Conservation (phyloP, 129 eudicot species). For the Lactuca saligna region DNA sequence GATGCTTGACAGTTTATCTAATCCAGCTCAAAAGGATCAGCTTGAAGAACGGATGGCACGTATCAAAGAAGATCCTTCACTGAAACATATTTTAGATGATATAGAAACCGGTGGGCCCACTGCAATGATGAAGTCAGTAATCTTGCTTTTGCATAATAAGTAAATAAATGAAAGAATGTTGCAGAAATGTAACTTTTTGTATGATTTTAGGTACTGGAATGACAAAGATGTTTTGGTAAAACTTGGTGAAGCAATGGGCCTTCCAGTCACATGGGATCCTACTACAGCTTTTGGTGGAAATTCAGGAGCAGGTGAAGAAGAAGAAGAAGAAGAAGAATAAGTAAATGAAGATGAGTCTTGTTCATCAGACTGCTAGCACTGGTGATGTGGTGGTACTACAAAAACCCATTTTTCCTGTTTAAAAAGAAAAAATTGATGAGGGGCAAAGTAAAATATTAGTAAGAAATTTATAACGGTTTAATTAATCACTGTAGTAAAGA, state of each 20-base stretch:
- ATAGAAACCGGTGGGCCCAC: slow-evolving; percentile 94
- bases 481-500: no score
- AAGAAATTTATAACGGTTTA: no score
- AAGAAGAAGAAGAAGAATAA: slow-evolving; percentile 70
- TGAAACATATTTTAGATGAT: slow-evolving; percentile 89
- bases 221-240: slow-evolving; percentile 73
- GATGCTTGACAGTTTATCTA: slow-evolving; percentile 78
- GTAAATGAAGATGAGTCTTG: slow-evolving; percentile 80
- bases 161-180: neutral
- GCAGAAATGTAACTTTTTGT: neutral
- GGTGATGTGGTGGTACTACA: slow-evolving; percentile 79
- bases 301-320: slow-evolving; percentile 55
- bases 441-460: no score
- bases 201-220: slow-evolving; percentile 63
- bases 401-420: no score
- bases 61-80: slow-evolving; percentile 84
- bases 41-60: slow-evolving; percentile 91
- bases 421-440: neutral
- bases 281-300: slow-evolving; percentile 60
- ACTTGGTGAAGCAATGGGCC: slow-evolving; percentile 97
- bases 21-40: slow-evolving; percentile 73
- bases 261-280: slow-evolving; percentile 61
- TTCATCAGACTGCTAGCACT: slow-evolving; percentile 86
- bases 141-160: neutral
- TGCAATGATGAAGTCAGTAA: slow-evolving; percentile 89